Percentiles rank a stretch among this genome's conserved stretches.
Conservation (phyloP, 2,329 filamentous ascomycete species). For the Sporothrix schenckii region DNA sequence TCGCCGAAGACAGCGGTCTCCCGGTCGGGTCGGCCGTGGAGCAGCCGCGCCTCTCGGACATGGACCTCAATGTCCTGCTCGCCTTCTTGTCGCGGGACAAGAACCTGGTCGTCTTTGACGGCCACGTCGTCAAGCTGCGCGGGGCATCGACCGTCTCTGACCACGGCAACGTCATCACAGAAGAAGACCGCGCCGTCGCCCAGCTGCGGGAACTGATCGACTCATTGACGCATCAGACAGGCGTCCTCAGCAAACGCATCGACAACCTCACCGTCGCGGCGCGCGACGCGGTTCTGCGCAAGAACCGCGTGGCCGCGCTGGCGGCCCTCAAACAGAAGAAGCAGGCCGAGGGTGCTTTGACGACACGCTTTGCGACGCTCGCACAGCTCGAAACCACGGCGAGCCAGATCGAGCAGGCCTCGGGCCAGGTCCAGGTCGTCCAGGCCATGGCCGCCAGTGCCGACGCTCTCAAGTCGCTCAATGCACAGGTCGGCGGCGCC, state of each 20-base stretch:
- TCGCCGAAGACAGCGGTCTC: slow-evolving; percentile 37
- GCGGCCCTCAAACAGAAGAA: slow-evolving; percentile 83
- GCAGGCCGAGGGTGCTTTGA: slow-evolving; percentile 67
- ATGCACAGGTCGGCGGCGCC: slow-evolving; percentile 74
- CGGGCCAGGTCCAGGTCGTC: slow-evolving; percentile 81
- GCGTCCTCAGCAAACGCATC: slow-evolving; percentile 67
- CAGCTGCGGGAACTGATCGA: slow-evolving; percentile 78
- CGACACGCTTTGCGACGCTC: slow-evolving; percentile 31
- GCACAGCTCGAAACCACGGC: slow-evolving; percentile 82
- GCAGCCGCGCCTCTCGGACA: slow-evolving; percentile 59
- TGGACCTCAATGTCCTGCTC: slow-evolving; percentile 71
- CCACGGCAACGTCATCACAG: slow-evolving; percentile 72
- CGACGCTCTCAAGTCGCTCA: slow-evolving; percentile 70
- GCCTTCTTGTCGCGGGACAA: slow-evolving; percentile 71
- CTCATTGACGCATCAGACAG: slow-evolving; percentile 73
- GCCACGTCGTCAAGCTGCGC: slow-evolving; percentile 74
- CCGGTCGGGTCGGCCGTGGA: slow-evolving; percentile 36
- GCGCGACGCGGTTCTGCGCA: slow-evolving; percentile 61
- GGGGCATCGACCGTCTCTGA: slow-evolving; percentile 40
- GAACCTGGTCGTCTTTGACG: slow-evolving; percentile 60
- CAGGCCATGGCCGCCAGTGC: slow-evolving; percentile 79
- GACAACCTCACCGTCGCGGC: slow-evolving; percentile 66
- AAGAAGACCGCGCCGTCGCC: slow-evolving; percentile 80
- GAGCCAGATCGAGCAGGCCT: slow-evolving; percentile 80
- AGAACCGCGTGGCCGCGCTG: slow-evolving; percentile 75